Evolutionary conservation across 495 filamentous ascomycete species (phyloP).

Genomic region (Penicillium diatomitis): DNA sequence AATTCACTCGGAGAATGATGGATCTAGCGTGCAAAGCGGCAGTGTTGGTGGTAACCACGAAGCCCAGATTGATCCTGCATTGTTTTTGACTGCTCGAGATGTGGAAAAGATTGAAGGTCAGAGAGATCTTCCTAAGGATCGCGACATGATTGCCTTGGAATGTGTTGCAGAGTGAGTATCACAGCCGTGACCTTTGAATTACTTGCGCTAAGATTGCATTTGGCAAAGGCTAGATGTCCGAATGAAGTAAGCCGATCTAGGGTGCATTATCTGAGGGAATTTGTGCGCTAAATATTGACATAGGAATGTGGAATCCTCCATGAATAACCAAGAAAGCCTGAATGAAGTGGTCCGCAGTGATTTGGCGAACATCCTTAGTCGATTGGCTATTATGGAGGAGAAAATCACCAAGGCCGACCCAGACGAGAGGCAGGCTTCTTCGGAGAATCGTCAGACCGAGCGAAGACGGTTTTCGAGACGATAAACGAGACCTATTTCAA

Average conservation of each 20-base stretch:
- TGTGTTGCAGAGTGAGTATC: background rate
- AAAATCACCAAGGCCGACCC: background rate
- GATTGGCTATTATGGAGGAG: background rate
- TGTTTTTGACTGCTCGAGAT: background rate
- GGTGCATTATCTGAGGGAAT: background rate
- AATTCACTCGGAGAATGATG: background rate
- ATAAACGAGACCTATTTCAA: background rate
- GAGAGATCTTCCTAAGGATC: background rate
- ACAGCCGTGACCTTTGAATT: background rate
- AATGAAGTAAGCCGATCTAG: background rate
- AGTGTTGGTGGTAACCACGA: background rate
- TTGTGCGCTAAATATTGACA: background rate
- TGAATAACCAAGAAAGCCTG: background rate
- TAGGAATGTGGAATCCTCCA: background rate
- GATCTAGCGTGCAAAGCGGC: background rate
- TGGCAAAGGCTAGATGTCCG: background rate
- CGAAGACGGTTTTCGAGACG: background rate
- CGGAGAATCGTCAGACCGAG: background rate
- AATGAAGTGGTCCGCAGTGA: background rate
- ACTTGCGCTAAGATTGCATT: background rate
- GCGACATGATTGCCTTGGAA: background rate
- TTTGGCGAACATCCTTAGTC: background rate
- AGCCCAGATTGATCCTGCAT: background rate
- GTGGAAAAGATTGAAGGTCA: background rate
- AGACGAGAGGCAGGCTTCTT: background rate